Conservation (phyloP, 2,329 filamentous ascomycete genomes). For the Ophiostoma quercus region DNA sequence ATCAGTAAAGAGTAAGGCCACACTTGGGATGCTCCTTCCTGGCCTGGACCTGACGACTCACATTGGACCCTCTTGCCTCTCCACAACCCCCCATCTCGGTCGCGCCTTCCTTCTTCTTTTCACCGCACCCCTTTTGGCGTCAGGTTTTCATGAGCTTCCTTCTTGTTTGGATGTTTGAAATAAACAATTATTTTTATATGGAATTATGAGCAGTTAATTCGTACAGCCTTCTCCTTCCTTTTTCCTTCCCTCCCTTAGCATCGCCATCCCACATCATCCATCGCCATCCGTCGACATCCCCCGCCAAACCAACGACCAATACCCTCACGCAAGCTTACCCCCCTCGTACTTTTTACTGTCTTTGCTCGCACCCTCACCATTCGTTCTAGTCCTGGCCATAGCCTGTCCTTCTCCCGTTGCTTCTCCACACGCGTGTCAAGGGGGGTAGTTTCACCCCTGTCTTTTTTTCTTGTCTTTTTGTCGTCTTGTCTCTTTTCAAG, state of each 20-base stretch:
- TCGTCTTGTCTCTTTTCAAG: background rate
- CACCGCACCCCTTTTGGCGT: slow-evolving; percentile 9
- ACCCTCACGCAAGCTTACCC: background rate
- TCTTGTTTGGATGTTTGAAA: background rate
- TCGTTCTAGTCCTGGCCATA: slow-evolving; percentile 15
- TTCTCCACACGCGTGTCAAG: slow-evolving; percentile 18
- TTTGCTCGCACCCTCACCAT: background rate
- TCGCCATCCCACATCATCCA: background rate
- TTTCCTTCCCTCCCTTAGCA: background rate
- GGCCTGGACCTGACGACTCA: background rate
- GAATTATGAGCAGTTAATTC: background rate
- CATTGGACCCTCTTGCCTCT: background rate
- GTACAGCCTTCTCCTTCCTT: background rate
- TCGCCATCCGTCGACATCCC: background rate
- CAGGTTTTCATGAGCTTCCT: background rate
- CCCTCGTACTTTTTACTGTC: background rate
- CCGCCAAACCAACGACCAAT: background rate
- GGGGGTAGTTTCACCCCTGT: slow-evolving; percentile 14
- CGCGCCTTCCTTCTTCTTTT: slow-evolving; percentile 16
- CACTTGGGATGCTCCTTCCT: slow-evolving; percentile 9
- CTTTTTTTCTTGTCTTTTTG: background rate
- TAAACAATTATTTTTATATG: background rate
- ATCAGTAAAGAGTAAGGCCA: background rate
- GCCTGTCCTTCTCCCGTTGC: slow-evolving; percentile 15
- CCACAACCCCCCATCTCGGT: slow-evolving; percentile 11